These are phyloP conservation scores for Malassezia caprae DNA, from an alignment of 1,284 basidiomycete species.

Conservation along the genomic window DNA sequence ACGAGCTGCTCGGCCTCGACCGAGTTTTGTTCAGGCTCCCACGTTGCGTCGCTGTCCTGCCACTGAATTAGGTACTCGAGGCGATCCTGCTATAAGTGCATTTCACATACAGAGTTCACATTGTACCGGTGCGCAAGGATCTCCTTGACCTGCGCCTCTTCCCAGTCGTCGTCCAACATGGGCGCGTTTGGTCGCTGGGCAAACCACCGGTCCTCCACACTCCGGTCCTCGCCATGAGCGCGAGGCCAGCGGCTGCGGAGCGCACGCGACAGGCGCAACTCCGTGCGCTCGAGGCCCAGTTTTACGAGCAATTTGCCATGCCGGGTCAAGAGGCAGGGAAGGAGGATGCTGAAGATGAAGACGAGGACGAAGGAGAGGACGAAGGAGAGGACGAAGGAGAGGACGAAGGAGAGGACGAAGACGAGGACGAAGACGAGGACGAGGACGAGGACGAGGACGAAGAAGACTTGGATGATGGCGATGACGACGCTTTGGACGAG, in stretches of 20 bases:
- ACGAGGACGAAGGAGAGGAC: not conserved
- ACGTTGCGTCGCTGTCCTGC: not conserved
- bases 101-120: not conserved
- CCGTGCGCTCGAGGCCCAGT: slow-evolving; percentile 12
- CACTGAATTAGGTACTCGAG: slow-evolving; percentile 14
- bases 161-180: not conserved
- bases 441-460: not conserved
- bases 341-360: not conserved
- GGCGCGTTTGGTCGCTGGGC: not conserved
- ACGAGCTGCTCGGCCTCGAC: slow-evolving; percentile 9
- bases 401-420: not conserved
- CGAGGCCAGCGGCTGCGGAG: not conserved
- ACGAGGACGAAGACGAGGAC: not conserved
- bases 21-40: slow-evolving; percentile 10
- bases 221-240: not conserved
- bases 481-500: not conserved
- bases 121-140: slow-evolving; percentile 5
- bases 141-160: slow-evolving; percentile 4
- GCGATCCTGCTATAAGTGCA: not conserved
- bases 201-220: not conserved
- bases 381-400: not conserved
- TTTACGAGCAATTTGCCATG: slow-evolving; percentile 14
- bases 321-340: not conserved
- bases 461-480: not conserved
- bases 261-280: slow-evolving; percentile 7